These are phyloP conservation scores for Durusdinium trenchii DNA, from an alignment of 73 alveolate species.

Conservation along the genomic window DNA sequence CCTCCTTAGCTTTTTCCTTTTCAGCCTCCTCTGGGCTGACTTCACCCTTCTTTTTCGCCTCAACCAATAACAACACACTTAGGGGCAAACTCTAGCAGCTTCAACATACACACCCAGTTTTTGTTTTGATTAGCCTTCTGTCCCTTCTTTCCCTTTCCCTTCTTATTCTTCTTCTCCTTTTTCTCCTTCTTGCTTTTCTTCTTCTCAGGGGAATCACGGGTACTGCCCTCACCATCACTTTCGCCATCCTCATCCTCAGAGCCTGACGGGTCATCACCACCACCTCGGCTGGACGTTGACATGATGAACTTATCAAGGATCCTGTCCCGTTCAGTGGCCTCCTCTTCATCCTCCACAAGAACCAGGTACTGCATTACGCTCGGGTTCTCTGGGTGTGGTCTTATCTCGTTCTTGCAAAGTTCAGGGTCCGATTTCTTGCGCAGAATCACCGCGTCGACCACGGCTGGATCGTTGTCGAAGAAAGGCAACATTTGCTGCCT, in stretches of 20 bases:
- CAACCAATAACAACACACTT: background rate
- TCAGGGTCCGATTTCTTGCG: background rate
- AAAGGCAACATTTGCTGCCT: background rate
- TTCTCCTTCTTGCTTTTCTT: background rate
- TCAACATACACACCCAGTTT: background rate
- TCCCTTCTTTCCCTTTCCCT: background rate
- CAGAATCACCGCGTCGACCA: background rate
- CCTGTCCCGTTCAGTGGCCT: background rate
- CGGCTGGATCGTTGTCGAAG: background rate
- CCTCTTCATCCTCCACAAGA: slow-evolving; percentile 38
- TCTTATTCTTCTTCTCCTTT: background rate
- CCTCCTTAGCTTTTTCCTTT: background rate
- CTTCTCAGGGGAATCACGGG: background rate
- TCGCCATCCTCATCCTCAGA: background rate
- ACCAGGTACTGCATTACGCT: background rate
- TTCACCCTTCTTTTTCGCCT: background rate
- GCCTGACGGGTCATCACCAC: background rate
- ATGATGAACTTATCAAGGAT: background rate
- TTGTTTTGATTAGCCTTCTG: background rate
- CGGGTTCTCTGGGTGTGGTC: slow-evolving; percentile 14
- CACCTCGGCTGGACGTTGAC: background rate
- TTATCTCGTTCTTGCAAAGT: background rate
- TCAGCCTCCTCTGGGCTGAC: background rate
- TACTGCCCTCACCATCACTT: background rate
- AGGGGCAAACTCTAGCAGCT: background rate